These are phyloP conservation scores for Ophiostoma perfectum DNA, from an alignment of 2,329 filamentous ascomycete genomes.

Conservation along the genomic window DNA sequence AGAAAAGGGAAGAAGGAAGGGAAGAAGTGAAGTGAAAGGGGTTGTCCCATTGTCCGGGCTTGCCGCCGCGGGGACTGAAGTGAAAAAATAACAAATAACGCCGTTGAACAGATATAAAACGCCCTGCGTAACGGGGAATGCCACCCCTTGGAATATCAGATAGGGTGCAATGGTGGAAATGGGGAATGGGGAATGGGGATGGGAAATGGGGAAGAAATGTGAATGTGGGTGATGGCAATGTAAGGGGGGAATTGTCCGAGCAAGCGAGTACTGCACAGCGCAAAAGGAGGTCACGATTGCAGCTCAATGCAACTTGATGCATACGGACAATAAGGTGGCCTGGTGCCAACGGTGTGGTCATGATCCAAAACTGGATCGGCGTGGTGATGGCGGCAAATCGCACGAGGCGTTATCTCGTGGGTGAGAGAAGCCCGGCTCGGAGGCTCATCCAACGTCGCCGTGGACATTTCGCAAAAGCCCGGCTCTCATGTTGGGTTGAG, in stretches of 20 bases:
- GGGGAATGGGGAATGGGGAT: background rate
- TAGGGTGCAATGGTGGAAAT: background rate
- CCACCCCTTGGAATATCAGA: slow-evolving; percentile 1
- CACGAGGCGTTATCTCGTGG: too few relatives aligned
- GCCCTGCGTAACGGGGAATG: background rate
- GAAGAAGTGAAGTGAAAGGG: background rate
- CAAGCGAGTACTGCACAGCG: background rate
- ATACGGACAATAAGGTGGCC: background rate
- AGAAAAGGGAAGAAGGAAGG: background rate
- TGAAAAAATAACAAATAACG: background rate
- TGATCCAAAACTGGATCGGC: background rate
- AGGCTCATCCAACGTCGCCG: too few relatives aligned
- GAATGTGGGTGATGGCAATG: too few relatives aligned
- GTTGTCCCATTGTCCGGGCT: background rate
- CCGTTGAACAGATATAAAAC: slow-evolving; percentile 12
- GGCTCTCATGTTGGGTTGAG: slow-evolving; percentile 26
- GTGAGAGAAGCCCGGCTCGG: too few relatives aligned
- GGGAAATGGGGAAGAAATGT: too few relatives aligned
- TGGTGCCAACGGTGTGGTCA: background rate
- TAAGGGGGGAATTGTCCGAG: background rate
- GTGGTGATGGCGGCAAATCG: background rate
- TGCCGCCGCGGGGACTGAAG: background rate
- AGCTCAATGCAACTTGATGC: background rate
- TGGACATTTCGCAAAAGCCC: too few relatives aligned
- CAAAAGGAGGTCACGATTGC: background rate